Percentiles rank a stretch among this genome's conserved stretches.
Evolutionary conservation across 2,329 filamentous ascomycete genomes (phyloP).

Genomic region (Diaporthe sp.): DNA sequence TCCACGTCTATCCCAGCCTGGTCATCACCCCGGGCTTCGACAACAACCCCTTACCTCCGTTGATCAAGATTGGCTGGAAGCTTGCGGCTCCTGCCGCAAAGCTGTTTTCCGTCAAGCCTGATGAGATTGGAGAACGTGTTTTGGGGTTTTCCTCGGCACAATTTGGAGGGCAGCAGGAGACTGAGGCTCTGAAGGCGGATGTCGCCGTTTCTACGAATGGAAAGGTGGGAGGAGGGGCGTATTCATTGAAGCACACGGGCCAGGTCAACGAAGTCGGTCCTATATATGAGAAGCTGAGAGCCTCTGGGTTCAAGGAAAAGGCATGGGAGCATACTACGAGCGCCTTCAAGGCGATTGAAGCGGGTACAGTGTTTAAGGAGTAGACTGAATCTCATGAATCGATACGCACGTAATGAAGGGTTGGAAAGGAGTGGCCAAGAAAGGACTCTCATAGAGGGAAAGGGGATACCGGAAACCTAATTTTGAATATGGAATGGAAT

Average conservation of each 20-base stretch:
- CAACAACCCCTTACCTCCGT: neutral
- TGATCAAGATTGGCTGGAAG: constrained; percentile 4
- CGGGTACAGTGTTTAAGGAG: neutral
- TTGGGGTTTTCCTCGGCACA: neutral
- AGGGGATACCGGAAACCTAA: no score
- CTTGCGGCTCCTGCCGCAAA: neutral
- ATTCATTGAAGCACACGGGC: neutral
- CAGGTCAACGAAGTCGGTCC: neutral
- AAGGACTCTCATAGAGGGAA: no score
- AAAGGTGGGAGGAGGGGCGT: neutral
- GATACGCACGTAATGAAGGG: no score
- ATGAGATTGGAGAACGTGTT: neutral
- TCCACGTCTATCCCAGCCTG: neutral
- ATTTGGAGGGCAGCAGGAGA: neutral
- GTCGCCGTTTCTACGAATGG: neutral
- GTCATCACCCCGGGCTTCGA: neutral
- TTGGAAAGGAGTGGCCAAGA: no score
- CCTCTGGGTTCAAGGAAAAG: neutral
- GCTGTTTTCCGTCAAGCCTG: neutral
- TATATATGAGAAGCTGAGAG: neutral
- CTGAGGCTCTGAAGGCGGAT: neutral
- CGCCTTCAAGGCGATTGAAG: neutral
- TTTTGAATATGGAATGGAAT: no score
- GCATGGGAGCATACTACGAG: neutral
- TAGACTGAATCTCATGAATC: neutral